A percentile compares a stretch with the other conserved stretches of the same genome.
phyloP scores from a whole-genome alignment of 345 rosid species.

The Microthlaspi erraticum region DNA sequence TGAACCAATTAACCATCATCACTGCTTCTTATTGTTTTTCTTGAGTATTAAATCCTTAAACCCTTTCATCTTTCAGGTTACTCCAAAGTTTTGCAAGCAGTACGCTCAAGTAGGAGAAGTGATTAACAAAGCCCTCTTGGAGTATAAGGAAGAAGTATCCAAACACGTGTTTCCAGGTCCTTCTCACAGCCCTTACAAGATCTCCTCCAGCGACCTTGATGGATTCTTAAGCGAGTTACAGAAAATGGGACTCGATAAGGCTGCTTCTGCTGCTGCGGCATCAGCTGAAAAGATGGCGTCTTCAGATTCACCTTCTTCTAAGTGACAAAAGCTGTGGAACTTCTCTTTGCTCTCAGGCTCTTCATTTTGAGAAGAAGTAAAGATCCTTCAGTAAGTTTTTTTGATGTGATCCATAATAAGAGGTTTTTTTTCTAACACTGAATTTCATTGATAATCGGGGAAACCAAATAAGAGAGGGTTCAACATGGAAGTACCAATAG shows the following conservation, averaged over 20 bases:
- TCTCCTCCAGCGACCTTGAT: constrained; percentile 53
- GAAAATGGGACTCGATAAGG: constrained; percentile 71
- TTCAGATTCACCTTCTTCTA: constrained; percentile 20
- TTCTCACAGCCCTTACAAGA: constrained; percentile 71
- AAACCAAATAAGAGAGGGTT: too few relatives aligned
- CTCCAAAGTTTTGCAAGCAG: constrained; percentile 90
- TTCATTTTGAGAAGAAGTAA: constrained; percentile 22
- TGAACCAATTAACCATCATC: not conserved
- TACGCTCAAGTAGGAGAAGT: constrained; percentile 72
- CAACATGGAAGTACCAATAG: too few relatives aligned
- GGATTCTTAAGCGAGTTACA: constrained; percentile 74
- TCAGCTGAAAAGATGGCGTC: constrained; percentile 57
- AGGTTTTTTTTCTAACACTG: too few relatives aligned
- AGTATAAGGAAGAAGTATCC: constrained; percentile 76
- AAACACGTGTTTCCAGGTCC: constrained; percentile 75
- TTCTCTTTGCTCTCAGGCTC: constrained; percentile 9
- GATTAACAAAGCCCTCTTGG: constrained; percentile 72
- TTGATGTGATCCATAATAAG: not conserved
- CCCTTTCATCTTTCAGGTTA: constrained; percentile 54
- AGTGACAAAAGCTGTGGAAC: constrained; percentile 20
- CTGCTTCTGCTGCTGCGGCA: constrained; percentile 69
- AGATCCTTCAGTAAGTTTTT: not conserved
- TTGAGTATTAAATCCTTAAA: constrained; percentile 6
- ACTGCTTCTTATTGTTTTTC: constrained; percentile 10
- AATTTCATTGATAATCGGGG: too few relatives aligned